Evolutionary conservation across 208 protist genomes (phyloP), one percentile per base, ranked within the genome.

Genomic region (Sergeia podlipaevii): DNA sequence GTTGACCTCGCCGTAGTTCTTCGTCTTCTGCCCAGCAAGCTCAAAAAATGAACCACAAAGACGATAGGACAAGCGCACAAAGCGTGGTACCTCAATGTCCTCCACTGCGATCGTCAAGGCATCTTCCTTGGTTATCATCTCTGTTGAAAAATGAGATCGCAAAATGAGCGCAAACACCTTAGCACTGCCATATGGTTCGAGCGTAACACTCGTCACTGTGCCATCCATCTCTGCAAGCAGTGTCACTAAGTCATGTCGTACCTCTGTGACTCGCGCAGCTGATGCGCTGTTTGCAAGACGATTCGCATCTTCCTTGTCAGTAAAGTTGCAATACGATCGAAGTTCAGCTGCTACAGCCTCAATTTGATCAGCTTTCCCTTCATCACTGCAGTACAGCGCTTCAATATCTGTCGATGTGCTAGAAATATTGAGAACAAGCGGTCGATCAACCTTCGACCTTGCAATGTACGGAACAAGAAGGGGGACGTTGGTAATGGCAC

Each of bases 1-100:
- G 58, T 91, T 94, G 2, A 91, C 78, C 51, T 94, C 87, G 17
- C 87, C 83, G 59, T 91, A 94, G 33, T 94, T 86, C 59, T 90
- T 94, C 26, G 83, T 90, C 45, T 80, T 86, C 55, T 94, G 87
- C 11, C 87, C 87, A 34, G 60, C 62, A 1, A 94, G 34, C 29
- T 88, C 78, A 54, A 94, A 94, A 4, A 52, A 70, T 0, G 74
- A 81, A 33, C 65, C 61, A 56, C 80, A 91, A 20, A 94, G 60
- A 3, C 68, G 59, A 49, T 94, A 94, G 4, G 87, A 94, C 15
- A 94, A 60, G 0, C 87, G 71, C 36, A 94, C 76, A 65, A 91
- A 94, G 6, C 87, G 80, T 29, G 82, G 83, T 3, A 75, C 61
- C 20, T 94, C 87, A 44, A 90, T 69, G 23, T 67, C 67, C 11